Base-by-base conservation (phyloP, 1,139 yeast species). In the Pichia sorboxylosa region DNA sequence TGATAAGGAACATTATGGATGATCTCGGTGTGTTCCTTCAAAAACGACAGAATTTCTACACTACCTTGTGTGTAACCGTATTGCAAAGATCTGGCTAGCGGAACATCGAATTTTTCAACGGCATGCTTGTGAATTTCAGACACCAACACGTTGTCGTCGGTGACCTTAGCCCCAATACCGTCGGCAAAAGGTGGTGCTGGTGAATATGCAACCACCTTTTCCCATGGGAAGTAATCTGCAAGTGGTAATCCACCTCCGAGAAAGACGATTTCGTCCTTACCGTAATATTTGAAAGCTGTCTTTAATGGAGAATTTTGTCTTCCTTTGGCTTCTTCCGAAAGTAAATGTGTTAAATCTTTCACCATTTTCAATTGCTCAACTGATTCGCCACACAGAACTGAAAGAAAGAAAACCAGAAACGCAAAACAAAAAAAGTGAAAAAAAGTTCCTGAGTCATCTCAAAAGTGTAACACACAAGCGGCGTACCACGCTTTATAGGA, bases 171-270 rank as follows among this genome's bases (percentile, higher is more conserved):
- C 20, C 79, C 83, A 43, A 83, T 78, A 29, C 96, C 95, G 23
- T 72, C 61, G 9, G 61, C 49, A 51, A 84, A 84, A 2, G 93
- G 85, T 24, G 90, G 80, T 17, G 72, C 66, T 38, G 94, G 93
- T 5, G 85, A 63, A 37, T 74, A 75, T 18, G 80, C 77, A 17
- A 66, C 54, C 33, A 85, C 53, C 45, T 72, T 71, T 49, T 83
- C 84, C 69, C 87, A 83, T 32, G 98, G 98, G 69, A 90, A 90
- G 56, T 81, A 79, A 45, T 79, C 87, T 14, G 95, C 63, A 49
- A 83, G 61, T 14, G 98, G 98, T 47, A 90, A 69, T 6, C 98
- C 98, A 44, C 98, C 98, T 35, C 96, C 98, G 41, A 90, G 71
- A 51, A 85, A 85, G 36, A 87, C 75, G 53, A 90, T 66, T 33